phyloP scores from a whole-genome alignment of 1,284 basidiomycete genomes.

The Rhizopogon parksii region DNA sequence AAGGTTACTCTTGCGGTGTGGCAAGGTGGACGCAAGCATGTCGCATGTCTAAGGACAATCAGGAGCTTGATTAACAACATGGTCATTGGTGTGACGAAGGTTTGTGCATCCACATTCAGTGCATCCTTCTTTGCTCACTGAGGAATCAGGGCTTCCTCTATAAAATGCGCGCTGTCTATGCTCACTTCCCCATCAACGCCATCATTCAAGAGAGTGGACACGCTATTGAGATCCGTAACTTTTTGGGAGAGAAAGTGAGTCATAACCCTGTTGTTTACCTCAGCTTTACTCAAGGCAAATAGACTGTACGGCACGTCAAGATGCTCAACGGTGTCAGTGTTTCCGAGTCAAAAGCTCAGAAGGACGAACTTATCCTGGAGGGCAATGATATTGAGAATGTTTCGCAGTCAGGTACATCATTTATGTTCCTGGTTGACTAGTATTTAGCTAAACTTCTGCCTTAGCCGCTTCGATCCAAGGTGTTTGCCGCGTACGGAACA shows the following conservation, averaged over 20 bases:
- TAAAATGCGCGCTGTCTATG: constrained; percentile 99
- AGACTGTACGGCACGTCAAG: constrained; percentile 87
- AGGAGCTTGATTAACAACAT: constrained; percentile 94
- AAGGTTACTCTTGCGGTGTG: constrained; percentile 92
- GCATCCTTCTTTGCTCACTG: constrained; percentile 4
- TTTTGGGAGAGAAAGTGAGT: constrained; percentile 88
- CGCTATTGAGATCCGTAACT: constrained; percentile 95
- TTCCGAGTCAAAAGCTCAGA: constrained; percentile 88
- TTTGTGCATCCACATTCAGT: background rate
- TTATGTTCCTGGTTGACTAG: background rate
- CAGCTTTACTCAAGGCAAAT: constrained; percentile 4
- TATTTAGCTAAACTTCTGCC: constrained; percentile 5
- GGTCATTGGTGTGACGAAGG: constrained; percentile 95
- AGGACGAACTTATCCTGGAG: constrained; percentile 92
- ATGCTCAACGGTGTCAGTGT: constrained; percentile 91
- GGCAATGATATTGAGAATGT: constrained; percentile 95
- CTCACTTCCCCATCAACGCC: constrained; percentile 99
- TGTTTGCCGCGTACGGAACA: constrained; percentile 91
- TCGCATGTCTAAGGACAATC: constrained; percentile 96
- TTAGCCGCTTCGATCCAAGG: constrained; percentile 93
- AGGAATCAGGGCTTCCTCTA: constrained; percentile 87
- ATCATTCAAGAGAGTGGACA: constrained; percentile 84
- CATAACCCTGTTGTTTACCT: background rate
- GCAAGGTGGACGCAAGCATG: constrained; percentile 98
- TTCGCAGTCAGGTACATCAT: constrained; percentile 74